Base-by-base conservation (phyloP, 192 early-diverging fungal genomes). In the Phycomyces nitens region DNA sequence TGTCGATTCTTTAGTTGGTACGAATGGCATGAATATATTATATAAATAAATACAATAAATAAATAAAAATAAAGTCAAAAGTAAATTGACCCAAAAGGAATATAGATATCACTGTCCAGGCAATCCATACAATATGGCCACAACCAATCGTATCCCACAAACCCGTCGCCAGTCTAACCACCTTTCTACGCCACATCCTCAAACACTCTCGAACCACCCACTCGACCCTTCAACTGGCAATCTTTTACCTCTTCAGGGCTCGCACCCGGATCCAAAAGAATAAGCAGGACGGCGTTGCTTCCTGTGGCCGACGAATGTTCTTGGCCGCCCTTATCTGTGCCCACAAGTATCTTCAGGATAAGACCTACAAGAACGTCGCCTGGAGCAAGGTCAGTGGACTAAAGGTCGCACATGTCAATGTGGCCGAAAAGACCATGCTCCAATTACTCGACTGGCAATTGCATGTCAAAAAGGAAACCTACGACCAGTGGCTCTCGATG, bases 321-420 rank as follows among this genome's bases (percentile, higher is more conserved):
- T 74, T 95, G 10, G 85, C 89, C 18, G 81, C 92, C 0, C 73
- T 97, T 22, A 89, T 97, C 53, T 76, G 88, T 40, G 92, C 95
- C 7, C 91, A 91, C 60, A 97, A 97, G 66, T 95, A 88, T 67
- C 82, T 90, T 49, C 84, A 84, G 62, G 95, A 97, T 81, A 85
- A 84, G 57, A 88, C 85, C 44, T 97, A 94, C 69, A 82, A 86
- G 11, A 96, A 93, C 80, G 79, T 76, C 61, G 88, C 92, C 9
- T 97, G 95, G 95, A 78, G 92, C 54, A 90, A 90, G 78, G 89
- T 96, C 51, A 92, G 89, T 15, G 87, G 89, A 41, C 82, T 97
- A 5, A 74, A 83, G 3, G 79, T 89, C 29, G 56, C 71, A 8
- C 90, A 97, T 75, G 87, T 97, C 57, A 90, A 88, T 71, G 78